Evolutionary conservation across 2,329 filamentous ascomycete species (phyloP).

Genomic region (Penicillium sp.): DNA sequence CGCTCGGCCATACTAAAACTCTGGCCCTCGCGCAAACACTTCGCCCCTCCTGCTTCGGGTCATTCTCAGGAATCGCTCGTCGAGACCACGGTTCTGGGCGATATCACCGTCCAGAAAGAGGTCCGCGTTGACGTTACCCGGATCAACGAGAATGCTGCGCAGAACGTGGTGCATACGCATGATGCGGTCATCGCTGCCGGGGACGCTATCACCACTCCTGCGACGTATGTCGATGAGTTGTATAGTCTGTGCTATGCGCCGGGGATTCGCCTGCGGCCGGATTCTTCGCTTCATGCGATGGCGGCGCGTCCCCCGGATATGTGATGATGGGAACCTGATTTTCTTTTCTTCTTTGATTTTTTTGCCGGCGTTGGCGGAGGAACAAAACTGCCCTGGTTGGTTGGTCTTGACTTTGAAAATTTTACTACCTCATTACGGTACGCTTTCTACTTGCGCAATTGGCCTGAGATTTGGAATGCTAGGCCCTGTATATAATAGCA

Average conservation of each 20-base stretch:
- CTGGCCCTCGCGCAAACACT: conserved; percentile 24
- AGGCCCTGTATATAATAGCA: conserved; percentile 3
- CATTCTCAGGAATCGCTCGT: conserved; percentile 28
- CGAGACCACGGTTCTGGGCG: conserved; percentile 45
- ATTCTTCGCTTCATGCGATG: conserved; percentile 19
- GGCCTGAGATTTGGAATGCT: not conserved
- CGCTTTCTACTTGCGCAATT: not conserved
- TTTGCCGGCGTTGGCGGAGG: not conserved
- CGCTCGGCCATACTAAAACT: conserved; percentile 24
- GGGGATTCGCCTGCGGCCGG: conserved; percentile 30
- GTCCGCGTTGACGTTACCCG: conserved; percentile 57
- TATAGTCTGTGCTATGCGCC: conserved; percentile 41
- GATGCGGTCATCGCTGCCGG: conserved; percentile 32
- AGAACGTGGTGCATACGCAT: conserved; percentile 22
- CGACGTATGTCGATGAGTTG: conserved; percentile 52
- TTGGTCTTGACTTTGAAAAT: not conserved
- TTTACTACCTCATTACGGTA: not conserved
- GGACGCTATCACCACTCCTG: conserved; percentile 22
- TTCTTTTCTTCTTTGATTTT: not conserved
- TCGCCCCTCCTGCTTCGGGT: not conserved
- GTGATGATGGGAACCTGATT: conserved; percentile 3
- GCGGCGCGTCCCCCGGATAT: not conserved
- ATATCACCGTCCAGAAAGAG: conserved; percentile 65
- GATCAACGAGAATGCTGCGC: conserved; percentile 23
- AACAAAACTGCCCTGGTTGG: not conserved